Evolutionary conservation across 306 rosid species (phyloP).

Genomic region (Gynostemma pentaphyllum): DNA sequence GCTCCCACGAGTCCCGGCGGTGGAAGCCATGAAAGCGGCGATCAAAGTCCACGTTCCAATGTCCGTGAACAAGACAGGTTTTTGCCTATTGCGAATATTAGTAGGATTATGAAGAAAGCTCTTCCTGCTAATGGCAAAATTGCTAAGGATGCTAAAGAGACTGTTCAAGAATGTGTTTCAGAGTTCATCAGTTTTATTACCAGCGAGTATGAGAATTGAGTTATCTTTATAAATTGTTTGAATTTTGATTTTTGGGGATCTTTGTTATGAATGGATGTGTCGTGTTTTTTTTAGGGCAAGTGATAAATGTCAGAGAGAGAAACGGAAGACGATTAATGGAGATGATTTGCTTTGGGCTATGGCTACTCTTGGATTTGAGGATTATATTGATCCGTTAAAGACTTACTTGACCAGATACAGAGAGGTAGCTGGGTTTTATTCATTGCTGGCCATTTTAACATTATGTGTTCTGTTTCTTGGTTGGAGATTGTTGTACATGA

Average conservation of each 20-base stretch:
- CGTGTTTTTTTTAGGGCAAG: conserved; percentile 55
- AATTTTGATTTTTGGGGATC: neutral
- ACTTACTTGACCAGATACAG: conserved; percentile 72
- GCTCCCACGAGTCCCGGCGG: conserved; percentile 85
- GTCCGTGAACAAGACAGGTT: conserved; percentile 86
- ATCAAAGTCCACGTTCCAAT: conserved; percentile 81
- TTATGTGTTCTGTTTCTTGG: neutral
- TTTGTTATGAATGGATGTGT: conserved; percentile 3
- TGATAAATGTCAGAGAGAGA: conserved; percentile 96
- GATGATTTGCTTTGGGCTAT: conserved; percentile 99
- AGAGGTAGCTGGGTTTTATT: conserved; percentile 43
- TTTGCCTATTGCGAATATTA: conserved; percentile 85
- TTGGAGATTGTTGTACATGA: neutral
- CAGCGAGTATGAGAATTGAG: conserved; percentile 50
- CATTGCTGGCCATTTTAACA: neutral
- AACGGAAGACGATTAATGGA: conserved; percentile 91
- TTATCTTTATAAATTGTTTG: neutral
- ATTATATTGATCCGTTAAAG: conserved; percentile 84
- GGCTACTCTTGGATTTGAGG: conserved; percentile 92
- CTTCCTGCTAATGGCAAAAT: conserved; percentile 91
- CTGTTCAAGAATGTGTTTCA: conserved; percentile 92
- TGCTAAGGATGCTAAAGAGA: conserved; percentile 93
- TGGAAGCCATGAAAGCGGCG: conserved; percentile 81
- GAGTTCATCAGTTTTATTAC: conserved; percentile 96
- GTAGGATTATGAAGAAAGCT: conserved; percentile 96